Base-by-base conservation (phyloP, 495 filamentous ascomycete species). In the Hypoxylon perforatum region DNA sequence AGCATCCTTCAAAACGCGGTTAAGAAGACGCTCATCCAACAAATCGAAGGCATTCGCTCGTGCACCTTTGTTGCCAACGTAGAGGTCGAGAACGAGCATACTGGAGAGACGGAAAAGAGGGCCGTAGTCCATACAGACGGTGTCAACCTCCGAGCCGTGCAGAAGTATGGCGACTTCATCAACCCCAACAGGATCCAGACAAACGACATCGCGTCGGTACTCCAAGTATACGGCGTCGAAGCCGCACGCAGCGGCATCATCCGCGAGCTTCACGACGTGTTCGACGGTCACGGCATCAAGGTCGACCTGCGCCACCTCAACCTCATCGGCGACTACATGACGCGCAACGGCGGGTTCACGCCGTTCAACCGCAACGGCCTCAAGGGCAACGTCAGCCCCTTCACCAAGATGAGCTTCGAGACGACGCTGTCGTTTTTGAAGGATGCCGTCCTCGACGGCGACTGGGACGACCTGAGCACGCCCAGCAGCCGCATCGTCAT, bases 341-440 rank as follows among this genome's bases (percentile, higher is more conserved):
- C 96, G 15, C 81, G 93, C 22, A 88, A 87, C 62, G 95, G 95
- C 64, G 87, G 87, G 15, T 98, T 95, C 78, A 88, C 85, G 15
- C 88, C 94, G 2, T 99, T 98, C 81, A 97, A 91, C 77, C 90
- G 95, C 45, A 94, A 89, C 67, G 95, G 94, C 15, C 75, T 98
- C 53, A 90, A 88, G 74, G 86, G 90, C 60, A 91, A 89, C 71
- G 88, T 92, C 14, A 94, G 90, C 52, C 93, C 95, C 0, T 93
- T 98, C 64, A 90, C 94, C 77, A 97, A 97, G 85, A 97, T 97
- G 93, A 96, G 92, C 76, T 98, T 97, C 81, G 78, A 99, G 84
- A 98, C 95, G 5, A 98, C 95, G 18, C 86, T 97, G 33, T 90
- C 90, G 1, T 97, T 96, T 80, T 83, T 98, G 75, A 91, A 89